Evolutionary conservation across 805 yeast genomes (phyloP), one percentile per base, ranked within the genome.

Genomic region (Saccharomycopsis guyanensis): DNA sequence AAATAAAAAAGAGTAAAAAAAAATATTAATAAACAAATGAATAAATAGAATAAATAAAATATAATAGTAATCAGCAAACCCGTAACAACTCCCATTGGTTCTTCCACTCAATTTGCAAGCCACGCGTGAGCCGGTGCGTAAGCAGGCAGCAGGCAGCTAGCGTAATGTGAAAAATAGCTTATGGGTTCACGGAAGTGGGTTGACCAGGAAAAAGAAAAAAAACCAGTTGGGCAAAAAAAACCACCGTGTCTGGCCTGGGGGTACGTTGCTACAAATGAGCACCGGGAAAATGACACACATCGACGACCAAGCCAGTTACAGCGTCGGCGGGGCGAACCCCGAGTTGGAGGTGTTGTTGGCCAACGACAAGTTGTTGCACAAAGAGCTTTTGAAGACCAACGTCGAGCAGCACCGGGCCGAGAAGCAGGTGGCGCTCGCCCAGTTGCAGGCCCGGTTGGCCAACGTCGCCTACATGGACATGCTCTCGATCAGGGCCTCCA

Each of bases 401-500:
- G 10, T 8, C 37, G 37, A 33, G 20, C 19, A 33, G 37, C 12
- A 25, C 24, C 20, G 13, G 8, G 16, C 6, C 16, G 48, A 45
- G 20, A 45, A 45, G 35, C 13, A 5, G 10, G 31, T 3, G 16
- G 43, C 43, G 3, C 27, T 45, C n/a, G 20, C 33, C 15, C 20
- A 41, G 12, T 6, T 40, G 10, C 18, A 34, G 15, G 3, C 39
- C 2, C 24, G 15, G 33, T 37, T 45, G 12, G 18, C 35, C n/a
- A 31, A 18, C 19, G 38, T 40, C 8, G 49, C 44, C 15, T 16
- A 13, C 3, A 3, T 45, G 7, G 49, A 45, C 22, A 13, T 34
- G 6, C 32, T 35, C 7, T 13, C 40, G 27, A 10, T 45, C 13
- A 40, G 16, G 31, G 44, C 49, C 5, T 3, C 44, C 13, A 45